Base-by-base conservation (phyloP, 805 yeast genomes). In the Pachysolen tannophilus region DNA sequence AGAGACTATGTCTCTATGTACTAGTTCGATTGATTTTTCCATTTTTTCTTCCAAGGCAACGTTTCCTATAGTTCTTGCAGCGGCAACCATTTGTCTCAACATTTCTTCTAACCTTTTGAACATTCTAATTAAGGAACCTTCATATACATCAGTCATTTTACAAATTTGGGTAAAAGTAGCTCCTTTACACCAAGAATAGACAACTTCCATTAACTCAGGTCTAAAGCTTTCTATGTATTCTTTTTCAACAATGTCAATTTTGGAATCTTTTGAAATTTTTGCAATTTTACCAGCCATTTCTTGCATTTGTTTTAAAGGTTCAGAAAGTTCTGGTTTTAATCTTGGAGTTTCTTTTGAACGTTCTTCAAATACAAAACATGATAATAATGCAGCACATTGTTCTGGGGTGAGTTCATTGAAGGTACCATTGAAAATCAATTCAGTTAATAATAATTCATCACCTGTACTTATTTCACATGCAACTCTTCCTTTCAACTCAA, bases 111-210 rank as follows among this genome's bases (percentile, higher is more conserved):
- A 65, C 53, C 98, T 72, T 58, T 92, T 82, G 65, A 92, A 92
- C 77, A 85, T 83, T 55, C 99, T 78, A 45, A 92, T 90, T 52
- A 92, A 69, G 16, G 94, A 82, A 28, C 99, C 99, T 63, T 92
- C 99, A 48, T 90, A 92, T 29, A 92, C 97, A 53, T 92, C 98
- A 0, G 98, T 92, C 96, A 92, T 87, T 58, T 90, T 90, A 64
- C 97, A 90, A 43, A 92, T 90, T 55, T 90, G 96, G 0, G 97
- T 90, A 58, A 92, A 92, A 0, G 92, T 66, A 6, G 95, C 96
- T 14, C 97, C 97, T 53, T 82, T 80, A 57, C 96, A 86, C 99
- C 99, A 92, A 32, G 90, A 83, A 57, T 65, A 86, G 1, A 92
- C 96, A 34, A 92, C 97, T 55, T 88, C 97, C 97, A 92, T 90